Conservation (phyloP, 2,329 filamentous ascomycete genomes). For the Hymenoscyphus occultus region DNA sequence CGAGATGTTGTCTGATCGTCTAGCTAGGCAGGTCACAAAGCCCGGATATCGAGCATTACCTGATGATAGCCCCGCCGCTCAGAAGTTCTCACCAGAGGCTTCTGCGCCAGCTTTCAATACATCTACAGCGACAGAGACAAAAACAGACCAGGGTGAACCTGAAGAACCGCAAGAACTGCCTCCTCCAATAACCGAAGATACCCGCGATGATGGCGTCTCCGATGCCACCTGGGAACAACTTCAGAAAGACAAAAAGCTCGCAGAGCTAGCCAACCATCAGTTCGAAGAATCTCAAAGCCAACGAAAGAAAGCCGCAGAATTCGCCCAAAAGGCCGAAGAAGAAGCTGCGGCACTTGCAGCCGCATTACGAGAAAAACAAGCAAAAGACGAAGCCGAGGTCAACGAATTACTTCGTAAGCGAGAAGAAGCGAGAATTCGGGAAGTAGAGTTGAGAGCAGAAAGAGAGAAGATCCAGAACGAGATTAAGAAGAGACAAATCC, state of each 20-base stretch:
- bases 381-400: conserved; percentile 22
- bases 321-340: conserved; percentile 17
- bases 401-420: conserved; percentile 24
- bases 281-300: conserved; percentile 22
- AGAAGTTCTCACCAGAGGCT: neutral
- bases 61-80: neutral
- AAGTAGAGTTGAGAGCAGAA: conserved; percentile 34
- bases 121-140: neutral
- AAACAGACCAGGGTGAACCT: neutral
- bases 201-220: conserved; percentile 49
- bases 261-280: conserved; percentile 20
- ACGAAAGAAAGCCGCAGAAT: conserved; percentile 24
- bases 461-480: conserved; percentile 33
- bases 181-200: neutral
- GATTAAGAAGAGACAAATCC: conserved; percentile 39
- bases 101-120: neutral
- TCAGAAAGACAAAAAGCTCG: conserved; percentile 44
- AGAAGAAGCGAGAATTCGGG: conserved; percentile 32
- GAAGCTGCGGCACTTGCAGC: conserved; percentile 15
- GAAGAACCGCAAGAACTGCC: neutral
- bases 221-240: conserved; percentile 62
- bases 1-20: conserved; percentile 27
- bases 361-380: conserved; percentile 7
- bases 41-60: neutral
- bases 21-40: conserved; percentile 13